Evolutionary conservation across 768 basidiomycete genomes (phyloP).

Genomic region (Sarcodon aspratus): DNA sequence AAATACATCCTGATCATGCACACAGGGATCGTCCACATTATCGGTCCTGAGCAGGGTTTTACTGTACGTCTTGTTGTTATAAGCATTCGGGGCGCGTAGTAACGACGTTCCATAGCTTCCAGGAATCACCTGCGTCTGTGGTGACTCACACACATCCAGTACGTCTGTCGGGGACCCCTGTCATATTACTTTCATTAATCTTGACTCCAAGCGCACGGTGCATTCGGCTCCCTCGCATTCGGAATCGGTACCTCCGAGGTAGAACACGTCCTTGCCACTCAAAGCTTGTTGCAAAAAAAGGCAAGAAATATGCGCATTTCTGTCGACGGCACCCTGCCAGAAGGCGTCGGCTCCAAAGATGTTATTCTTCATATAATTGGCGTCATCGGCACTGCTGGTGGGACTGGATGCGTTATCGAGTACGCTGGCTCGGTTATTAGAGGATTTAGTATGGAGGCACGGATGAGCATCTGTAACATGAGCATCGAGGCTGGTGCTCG

Average conservation of each 20-base stretch:
- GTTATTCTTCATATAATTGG: slow-evolving; percentile 58
- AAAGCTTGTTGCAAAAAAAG: slow-evolving; percentile 50
- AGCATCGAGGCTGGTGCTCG: slow-evolving; percentile 57
- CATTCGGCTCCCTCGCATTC: slow-evolving; percentile 57
- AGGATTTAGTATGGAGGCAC: slow-evolving; percentile 48
- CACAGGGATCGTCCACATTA: slow-evolving; percentile 44
- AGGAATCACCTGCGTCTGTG: slow-evolving; percentile 43
- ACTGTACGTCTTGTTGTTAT: slow-evolving; percentile 22
- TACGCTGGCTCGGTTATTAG: slow-evolving; percentile 47
- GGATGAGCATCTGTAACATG: slow-evolving; percentile 58
- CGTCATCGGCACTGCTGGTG: slow-evolving; percentile 52
- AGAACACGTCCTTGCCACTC: slow-evolving; percentile 59
- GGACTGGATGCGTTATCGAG: slow-evolving; percentile 55
- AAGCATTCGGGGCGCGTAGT: not conserved
- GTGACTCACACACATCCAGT: slow-evolving; percentile 59
- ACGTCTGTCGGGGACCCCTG: slow-evolving; percentile 8
- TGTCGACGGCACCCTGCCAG: slow-evolving; percentile 42
- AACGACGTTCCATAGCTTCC: slow-evolving; percentile 20
- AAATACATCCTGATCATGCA: not conserved
- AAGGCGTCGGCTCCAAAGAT: slow-evolving; percentile 53
- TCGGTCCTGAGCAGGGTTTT: slow-evolving; percentile 59
- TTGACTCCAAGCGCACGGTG: slow-evolving; percentile 37
- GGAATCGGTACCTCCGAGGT: slow-evolving; percentile 62
- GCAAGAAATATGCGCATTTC: slow-evolving; percentile 57
- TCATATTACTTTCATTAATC: not conserved